Percentiles rank a stretch among this genome's conserved stretches.
Evolutionary conservation across 129 eudicot species (phyloP).

Genomic region (Oenanthe sinensis): DNA sequence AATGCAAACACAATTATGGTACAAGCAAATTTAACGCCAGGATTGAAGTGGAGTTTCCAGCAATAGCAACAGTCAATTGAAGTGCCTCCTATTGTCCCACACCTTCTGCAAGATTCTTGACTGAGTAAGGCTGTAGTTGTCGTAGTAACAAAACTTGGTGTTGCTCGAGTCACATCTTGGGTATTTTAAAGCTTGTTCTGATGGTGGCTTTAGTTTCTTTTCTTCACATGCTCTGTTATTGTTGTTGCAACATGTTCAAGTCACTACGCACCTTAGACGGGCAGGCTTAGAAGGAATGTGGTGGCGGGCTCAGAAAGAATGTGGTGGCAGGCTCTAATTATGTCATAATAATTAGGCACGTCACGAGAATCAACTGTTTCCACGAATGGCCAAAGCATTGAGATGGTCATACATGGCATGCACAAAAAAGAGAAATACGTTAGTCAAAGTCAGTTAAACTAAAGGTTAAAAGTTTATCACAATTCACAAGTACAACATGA

Average conservation of each 20-base stretch:
- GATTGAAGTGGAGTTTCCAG: too few species aligned
- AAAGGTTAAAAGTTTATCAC: not conserved
- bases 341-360: conserved; percentile 93
- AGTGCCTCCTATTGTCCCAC: conserved; percentile 74
- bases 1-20: too few species aligned
- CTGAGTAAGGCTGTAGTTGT: conserved; percentile 71
- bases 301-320: too few species aligned
- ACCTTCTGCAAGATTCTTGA: conserved; percentile 61
- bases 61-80: too few species aligned
- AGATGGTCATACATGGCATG: conserved; percentile 83
- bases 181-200: conserved; percentile 47
- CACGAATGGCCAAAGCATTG: conserved; percentile 95
- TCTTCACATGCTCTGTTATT: conserved; percentile 23
- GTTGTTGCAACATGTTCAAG: too few species aligned
- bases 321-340: too few species aligned
- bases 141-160: conserved; percentile 71
- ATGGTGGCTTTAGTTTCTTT: conserved; percentile 53
- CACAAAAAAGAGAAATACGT: conserved; percentile 14
- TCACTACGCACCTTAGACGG: too few species aligned
- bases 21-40: too few species aligned
- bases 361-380: conserved; percentile 92
- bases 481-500: not conserved
- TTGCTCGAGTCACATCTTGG: conserved; percentile 71
- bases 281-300: too few species aligned
- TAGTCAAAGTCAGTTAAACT: not conserved